Evolutionary conservation across 495 filamentous ascomycete species (phyloP), one percentile per base, ranked within the genome.

Genomic region (Thermothielavioides terrestris): DNA sequence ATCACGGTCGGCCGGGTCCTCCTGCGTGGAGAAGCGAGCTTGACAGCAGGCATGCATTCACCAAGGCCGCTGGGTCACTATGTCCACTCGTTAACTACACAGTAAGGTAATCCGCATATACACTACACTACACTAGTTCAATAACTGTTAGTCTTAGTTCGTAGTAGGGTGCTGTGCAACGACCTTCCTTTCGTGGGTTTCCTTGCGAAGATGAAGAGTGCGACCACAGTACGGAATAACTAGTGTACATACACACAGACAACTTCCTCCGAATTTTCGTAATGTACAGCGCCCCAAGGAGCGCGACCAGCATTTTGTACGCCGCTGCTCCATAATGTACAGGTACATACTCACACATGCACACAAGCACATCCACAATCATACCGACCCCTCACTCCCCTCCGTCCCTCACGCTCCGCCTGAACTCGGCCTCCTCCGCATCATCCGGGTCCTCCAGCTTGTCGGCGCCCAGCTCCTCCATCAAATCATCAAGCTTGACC

Each of bases 401-500:
- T 49, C n/a, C n/a, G n/a, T n/a, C n/a, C n/a, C 25, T 28, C 26
- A 21, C 25, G 27, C 42, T 26, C 50, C 27, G 28, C 46, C 50
- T 21, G 30, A 46, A 50, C 35, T 46, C 46, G n/a, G 15, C 37
- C 42, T 59, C 60, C 39, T 59, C 60, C 21, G 26, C 21, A 15
- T 63, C 63, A 21, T 59, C 50, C 22, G 44, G 23, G 30, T 59
- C 56, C 44, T 61, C 53, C 8, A 56, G 23, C 21, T 59, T 30
- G 2, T 70, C 62, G 9, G 56, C 49, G 21, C 54, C 53, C 42
- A 71, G 52, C 50, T 74, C 68, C 46, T 69, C 50, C 52, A 75
- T 46, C 32, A 69, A 54, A 40, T 71, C 68, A 31, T 59, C 60
- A 32, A 77, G 61, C 64, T 75, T 77, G 40, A 68, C 46, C 43